phyloP scores from a whole-genome alignment of 495 filamentous ascomycete genomes.

The Lichina pygmaea region DNA sequence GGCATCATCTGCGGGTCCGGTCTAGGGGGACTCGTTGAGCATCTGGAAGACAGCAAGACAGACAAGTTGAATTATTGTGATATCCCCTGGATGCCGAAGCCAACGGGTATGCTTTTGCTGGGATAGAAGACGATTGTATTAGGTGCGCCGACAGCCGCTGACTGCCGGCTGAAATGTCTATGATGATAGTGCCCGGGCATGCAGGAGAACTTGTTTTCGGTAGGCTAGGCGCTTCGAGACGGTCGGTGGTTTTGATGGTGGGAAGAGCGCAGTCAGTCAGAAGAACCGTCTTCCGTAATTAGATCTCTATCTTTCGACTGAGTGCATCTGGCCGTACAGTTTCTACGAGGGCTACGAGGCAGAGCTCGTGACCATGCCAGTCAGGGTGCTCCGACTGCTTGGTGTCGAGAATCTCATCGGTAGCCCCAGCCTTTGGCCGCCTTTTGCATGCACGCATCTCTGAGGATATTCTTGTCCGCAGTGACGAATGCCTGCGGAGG shows the following conservation, averaged over 20 bases:
- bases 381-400: conserved; percentile 40
- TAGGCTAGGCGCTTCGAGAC: conserved; percentile 21
- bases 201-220: conserved; percentile 53
- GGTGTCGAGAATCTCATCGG: conserved; percentile 37
- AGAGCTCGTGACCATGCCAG: conserved; percentile 37
- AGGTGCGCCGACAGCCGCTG: too few relatives aligned
- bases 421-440: conserved; percentile 10
- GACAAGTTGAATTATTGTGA: conserved; percentile 31
- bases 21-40: conserved; percentile 35
- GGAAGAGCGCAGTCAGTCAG: conserved; percentile 45
- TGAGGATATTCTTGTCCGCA: conserved; percentile 4
- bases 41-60: conserved; percentile 23
- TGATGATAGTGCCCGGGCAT: conserved; percentile 22
- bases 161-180: too few relatives aligned
- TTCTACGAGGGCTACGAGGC: conserved; percentile 58
- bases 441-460: not conserved
- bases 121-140: not conserved
- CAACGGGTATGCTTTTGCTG: conserved; percentile 24
- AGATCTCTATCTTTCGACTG: not conserved
- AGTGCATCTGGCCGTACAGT: conserved; percentile 14
- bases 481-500: conserved; percentile 59
- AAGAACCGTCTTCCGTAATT: not conserved
- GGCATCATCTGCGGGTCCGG: conserved; percentile 56
- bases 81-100: conserved; percentile 37
- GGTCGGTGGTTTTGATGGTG: conserved; percentile 42